A percentile compares a stretch with the other conserved stretches of the same genome.
phyloP scores from a whole-genome alignment of 176 grass and related monocot species.

The Cenchrus fungigraminus region DNA sequence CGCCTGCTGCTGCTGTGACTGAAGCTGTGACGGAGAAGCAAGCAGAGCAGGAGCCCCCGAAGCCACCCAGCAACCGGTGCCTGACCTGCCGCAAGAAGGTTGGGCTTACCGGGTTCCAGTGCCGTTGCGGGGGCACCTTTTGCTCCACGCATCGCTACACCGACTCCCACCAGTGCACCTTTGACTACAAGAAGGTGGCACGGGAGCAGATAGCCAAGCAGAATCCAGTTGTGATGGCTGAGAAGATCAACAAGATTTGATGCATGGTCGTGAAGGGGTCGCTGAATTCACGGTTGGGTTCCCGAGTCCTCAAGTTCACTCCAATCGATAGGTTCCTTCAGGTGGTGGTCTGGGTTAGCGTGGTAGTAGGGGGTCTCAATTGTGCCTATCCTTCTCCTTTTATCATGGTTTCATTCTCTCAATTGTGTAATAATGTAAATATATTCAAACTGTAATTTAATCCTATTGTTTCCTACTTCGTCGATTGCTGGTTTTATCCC shows the following conservation, averaged over 20 bases:
- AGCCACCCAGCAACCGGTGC: constrained; percentile 68
- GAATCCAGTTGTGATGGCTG: constrained; percentile 70
- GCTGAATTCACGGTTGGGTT: constrained; percentile 22
- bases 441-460: constrained; percentile 53
- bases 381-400: constrained; percentile 48
- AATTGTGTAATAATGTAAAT: constrained; percentile 83
- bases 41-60: constrained; percentile 50
- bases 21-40: constrained; percentile 16
- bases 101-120: constrained; percentile 66
- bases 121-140: constrained; percentile 74
- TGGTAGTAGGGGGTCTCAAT: constrained; percentile 34
- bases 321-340: constrained; percentile 39
- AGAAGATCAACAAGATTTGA: constrained; percentile 87
- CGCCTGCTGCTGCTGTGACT: background rate
- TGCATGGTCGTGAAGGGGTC: background rate
- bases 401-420: constrained; percentile 59
- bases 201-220: constrained; percentile 72
- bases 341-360: constrained; percentile 35
- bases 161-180: constrained; percentile 69
- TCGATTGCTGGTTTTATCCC: background rate
- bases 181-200: constrained; percentile 77
- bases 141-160: constrained; percentile 67
- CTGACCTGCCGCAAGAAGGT: constrained; percentile 72
- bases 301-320: constrained; percentile 34
- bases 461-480: constrained; percentile 27